Percentiles rank a stretch among this genome's conserved stretches.
Evolutionary conservation across 2,329 filamentous ascomycete species (phyloP).

Genomic region (Gaeumannomyces tritici): DNA sequence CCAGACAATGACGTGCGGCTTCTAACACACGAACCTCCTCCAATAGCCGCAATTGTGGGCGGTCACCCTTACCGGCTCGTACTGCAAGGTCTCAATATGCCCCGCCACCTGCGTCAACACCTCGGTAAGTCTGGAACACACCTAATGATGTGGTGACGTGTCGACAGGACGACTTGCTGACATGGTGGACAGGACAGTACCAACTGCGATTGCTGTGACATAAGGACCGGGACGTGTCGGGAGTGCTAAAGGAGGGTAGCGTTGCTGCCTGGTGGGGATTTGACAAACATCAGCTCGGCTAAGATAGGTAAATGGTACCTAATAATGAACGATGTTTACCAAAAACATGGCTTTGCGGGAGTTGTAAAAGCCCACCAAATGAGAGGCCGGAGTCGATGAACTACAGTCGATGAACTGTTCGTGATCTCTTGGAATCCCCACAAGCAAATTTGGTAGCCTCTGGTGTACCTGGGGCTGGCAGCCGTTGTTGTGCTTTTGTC

Average conservation of each 20-base stretch:
- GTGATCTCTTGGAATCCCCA: too few relatives aligned
- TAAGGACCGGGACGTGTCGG: background rate
- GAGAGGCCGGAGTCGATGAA: too few relatives aligned
- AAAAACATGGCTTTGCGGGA: too few relatives aligned
- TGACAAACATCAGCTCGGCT: too few relatives aligned
- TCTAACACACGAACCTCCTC: background rate
- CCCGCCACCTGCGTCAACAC: background rate
- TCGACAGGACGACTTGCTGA: background rate
- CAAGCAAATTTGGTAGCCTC: too few relatives aligned
- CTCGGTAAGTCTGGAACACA: background rate
- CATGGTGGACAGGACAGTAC: background rate
- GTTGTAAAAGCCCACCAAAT: too few relatives aligned
- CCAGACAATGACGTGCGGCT: background rate
- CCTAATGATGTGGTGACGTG: background rate
- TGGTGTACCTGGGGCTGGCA: too few relatives aligned
- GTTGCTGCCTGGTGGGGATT: too few relatives aligned
- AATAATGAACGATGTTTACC: too few relatives aligned
- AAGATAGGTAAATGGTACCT: too few relatives aligned
- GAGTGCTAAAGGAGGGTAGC: background rate
- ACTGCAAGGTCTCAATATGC: slow-evolving; percentile 1
- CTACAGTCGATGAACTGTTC: too few relatives aligned
- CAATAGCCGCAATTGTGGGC: background rate
- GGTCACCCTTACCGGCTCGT: background rate
- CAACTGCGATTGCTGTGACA: background rate
- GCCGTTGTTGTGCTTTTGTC: too few relatives aligned